Conservation (phyloP, 768 basidiomycete species). For the Mycena vitilis region DNA sequence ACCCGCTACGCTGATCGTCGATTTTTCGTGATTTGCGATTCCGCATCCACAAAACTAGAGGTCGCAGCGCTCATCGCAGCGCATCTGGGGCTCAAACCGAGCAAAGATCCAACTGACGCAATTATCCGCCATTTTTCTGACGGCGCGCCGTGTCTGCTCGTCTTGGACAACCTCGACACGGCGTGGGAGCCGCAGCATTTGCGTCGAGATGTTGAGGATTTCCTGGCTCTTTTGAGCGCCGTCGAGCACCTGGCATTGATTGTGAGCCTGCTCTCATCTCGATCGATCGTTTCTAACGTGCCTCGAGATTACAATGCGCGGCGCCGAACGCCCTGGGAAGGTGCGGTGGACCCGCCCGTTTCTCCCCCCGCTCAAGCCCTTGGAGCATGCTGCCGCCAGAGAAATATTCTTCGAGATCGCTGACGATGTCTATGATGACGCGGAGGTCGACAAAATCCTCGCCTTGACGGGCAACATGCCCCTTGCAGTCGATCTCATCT, state of each 20-base stretch:
- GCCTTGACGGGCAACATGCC: background rate
- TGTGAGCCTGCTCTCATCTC: background rate
- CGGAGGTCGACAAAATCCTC: background rate
- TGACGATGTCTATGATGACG: background rate
- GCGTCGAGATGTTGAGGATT: background rate
- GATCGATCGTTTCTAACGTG: background rate
- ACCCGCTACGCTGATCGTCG: background rate
- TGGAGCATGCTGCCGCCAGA: background rate
- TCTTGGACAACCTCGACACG: constrained; percentile 6
- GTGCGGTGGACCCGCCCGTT: background rate
- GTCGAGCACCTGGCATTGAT: background rate
- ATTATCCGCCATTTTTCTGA: background rate
- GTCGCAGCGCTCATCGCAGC: background rate
- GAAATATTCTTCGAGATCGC: background rate
- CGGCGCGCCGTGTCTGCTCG: background rate
- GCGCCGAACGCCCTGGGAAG: background rate
- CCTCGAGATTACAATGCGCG: background rate
- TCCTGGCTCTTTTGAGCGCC: background rate
- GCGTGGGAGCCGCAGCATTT: background rate
- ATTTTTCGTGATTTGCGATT: background rate
- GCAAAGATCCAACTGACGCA: background rate
- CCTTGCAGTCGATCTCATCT: background rate
- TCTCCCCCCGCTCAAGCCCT: background rate
- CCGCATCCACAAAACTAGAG: background rate
- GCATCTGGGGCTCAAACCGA: background rate